phyloP scores from a whole-genome alignment of 441 rosid species.

The Bocquillonia castaneifolia region DNA sequence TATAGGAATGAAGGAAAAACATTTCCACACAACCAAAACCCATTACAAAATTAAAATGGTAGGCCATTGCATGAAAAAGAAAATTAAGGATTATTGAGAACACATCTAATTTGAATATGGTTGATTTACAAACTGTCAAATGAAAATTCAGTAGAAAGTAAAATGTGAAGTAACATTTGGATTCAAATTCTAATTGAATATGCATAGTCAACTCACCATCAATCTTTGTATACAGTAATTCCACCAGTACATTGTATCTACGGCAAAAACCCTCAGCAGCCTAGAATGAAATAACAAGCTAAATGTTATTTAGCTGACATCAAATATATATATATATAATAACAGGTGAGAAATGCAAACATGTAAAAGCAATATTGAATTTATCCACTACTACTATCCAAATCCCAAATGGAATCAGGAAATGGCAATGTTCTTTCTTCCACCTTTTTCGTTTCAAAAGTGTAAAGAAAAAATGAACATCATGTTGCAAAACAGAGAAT shows the following conservation, averaged over 20 bases:
- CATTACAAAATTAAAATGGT: not conserved
- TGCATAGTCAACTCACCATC: constrained; percentile 55
- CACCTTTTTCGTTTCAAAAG: not conserved
- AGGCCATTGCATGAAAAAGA: not conserved
- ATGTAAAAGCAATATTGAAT: not conserved
- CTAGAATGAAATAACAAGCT: constrained; percentile 36
- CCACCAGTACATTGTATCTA: constrained; percentile 61
- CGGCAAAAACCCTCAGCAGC: constrained; percentile 95
- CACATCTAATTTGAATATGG: not conserved
- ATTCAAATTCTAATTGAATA: not conserved
- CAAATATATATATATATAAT: not conserved
- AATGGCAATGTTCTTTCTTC: not conserved
- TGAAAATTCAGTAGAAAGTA: not conserved
- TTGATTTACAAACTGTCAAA: not conserved
- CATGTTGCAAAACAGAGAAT: not conserved
- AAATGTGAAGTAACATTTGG: not conserved
- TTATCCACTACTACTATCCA: not conserved
- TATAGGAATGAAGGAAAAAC: not conserved
- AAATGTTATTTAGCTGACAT: constrained; percentile 4
- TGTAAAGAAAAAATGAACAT: not conserved
- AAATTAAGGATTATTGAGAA: not conserved
- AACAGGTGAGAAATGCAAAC: not conserved
- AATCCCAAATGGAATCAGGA: constrained; percentile 1
- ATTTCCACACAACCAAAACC: not conserved
- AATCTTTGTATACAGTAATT: constrained; percentile 52